A percentile compares a stretch with the other conserved stretches of the same genome.
These are phyloP conservation scores for Phylloporus rhodoxanthus DNA, from an alignment of 768 basidiomycete species.

Conservation along the genomic window DNA sequence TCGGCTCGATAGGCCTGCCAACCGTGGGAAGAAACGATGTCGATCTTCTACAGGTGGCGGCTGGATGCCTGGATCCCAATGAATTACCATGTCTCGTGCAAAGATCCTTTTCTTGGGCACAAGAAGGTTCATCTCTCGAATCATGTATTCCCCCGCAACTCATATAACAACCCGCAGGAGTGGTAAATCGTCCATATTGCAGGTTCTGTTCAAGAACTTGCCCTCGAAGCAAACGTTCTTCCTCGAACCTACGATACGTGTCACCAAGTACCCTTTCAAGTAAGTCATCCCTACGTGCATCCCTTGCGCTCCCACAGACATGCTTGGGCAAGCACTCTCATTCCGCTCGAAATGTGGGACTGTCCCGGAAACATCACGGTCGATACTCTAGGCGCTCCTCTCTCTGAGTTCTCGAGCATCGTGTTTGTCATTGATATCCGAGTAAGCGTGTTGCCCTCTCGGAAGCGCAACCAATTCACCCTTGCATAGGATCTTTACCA, in stretches of 20 bases:
- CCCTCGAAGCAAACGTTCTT: slow-evolving; percentile 83
- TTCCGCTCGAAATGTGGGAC: slow-evolving; percentile 94
- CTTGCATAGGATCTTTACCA: slow-evolving; percentile 68
- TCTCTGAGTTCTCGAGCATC: slow-evolving; percentile 76
- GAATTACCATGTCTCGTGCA: slow-evolving; percentile 34
- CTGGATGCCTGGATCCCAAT: slow-evolving; percentile 5
- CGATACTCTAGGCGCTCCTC: slow-evolving; percentile 67
- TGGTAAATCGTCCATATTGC: slow-evolving; percentile 87
- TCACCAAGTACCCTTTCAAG: slow-evolving; percentile 75
- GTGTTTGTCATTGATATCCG: slow-evolving; percentile 95
- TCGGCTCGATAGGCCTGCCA: neutral
- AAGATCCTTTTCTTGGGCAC: slow-evolving; percentile 71
- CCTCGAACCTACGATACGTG: slow-evolving; percentile 79
- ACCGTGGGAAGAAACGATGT: slow-evolving; percentile 10
- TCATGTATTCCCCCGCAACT: neutral
- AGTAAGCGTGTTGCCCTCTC: slow-evolving; percentile 37
- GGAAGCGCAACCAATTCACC: slow-evolving; percentile 1
- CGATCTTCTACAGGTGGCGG: slow-evolving; percentile 1
- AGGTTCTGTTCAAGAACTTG: slow-evolving; percentile 86
- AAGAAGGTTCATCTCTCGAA: slow-evolving; percentile 42
- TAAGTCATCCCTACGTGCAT: slow-evolving; percentile 37
- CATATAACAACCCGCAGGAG: slow-evolving; percentile 44
- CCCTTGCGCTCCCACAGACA: neutral
- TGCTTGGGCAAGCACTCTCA: slow-evolving; percentile 59
- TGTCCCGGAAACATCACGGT: slow-evolving; percentile 83